A percentile compares a stretch with the other conserved stretches of the same genome.
phyloP scores from a whole-genome alignment of 129 eudicot genomes.

The Apium graveolens region DNA sequence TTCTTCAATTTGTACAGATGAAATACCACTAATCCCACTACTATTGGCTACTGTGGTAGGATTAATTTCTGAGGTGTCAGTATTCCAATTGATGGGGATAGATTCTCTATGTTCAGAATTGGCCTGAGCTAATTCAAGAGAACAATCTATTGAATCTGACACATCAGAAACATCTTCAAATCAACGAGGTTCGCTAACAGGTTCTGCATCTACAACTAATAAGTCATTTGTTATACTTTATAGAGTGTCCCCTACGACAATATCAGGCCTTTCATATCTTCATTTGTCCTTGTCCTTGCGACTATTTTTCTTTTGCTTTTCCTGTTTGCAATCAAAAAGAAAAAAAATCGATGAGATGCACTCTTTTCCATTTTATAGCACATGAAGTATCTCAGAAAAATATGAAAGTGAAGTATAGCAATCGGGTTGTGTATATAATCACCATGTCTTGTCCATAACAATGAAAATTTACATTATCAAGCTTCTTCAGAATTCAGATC shows the following conservation, averaged over 20 bases:
- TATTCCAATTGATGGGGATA: conserved; percentile 74
- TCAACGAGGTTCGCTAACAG: conserved; percentile 26
- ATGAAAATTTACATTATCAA: not conserved
- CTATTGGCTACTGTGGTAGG: conserved; percentile 59
- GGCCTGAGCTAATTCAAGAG: conserved; percentile 43
- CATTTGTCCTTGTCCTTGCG: conserved; percentile 74
- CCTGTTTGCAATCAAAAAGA: conserved; percentile 24
- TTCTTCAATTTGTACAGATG: conserved; percentile 40
- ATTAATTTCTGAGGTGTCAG: conserved; percentile 65
- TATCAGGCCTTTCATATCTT: conserved; percentile 49
- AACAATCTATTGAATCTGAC: conserved; percentile 64
- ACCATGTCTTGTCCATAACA: not conserved
- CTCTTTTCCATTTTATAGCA: too few relatives aligned
- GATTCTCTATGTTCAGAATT: conserved; percentile 69
- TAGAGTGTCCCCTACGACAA: conserved; percentile 30
- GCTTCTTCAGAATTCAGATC: not conserved
- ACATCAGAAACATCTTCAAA: conserved; percentile 70
- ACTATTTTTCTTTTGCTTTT: conserved; percentile 77
- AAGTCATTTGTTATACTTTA: conserved; percentile 24
- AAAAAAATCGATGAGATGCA: not conserved
- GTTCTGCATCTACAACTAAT: conserved; percentile 32
- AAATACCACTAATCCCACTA: conserved; percentile 32
- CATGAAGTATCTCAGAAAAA: too few relatives aligned
- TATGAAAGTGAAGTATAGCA: too few relatives aligned
- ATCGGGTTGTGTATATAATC: not conserved